Conservation (phyloP, 1,284 basidiomycete species). For the Ceratobasidium sp. region DNA sequence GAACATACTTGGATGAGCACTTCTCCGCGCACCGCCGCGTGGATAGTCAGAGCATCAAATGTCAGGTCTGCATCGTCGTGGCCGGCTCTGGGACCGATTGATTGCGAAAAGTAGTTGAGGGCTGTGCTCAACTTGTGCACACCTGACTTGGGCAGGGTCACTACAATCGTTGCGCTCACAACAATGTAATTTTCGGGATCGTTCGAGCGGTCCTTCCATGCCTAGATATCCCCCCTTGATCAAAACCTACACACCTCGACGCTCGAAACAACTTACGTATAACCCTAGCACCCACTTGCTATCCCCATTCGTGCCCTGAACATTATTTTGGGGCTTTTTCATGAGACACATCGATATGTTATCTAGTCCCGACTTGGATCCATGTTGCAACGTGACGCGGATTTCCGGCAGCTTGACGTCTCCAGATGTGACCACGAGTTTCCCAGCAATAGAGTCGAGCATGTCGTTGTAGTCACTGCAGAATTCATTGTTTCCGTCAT, state of each 20-base stretch:
- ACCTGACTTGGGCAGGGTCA: not conserved
- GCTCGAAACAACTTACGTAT: not conserved
- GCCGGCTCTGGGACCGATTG: not conserved
- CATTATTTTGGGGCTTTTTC: not conserved
- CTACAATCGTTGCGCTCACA: not conserved
- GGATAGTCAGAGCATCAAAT: not conserved
- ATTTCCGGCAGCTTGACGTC: slow-evolving; percentile 6
- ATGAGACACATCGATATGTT: slow-evolving; percentile 9
- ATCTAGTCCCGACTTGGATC: not conserved
- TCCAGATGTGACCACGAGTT: not conserved
- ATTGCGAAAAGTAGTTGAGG: slow-evolving; percentile 2
- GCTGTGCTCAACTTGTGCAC: not conserved
- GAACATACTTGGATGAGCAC: not conserved
- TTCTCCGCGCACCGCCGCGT: not conserved
- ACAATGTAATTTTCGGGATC: not conserved
- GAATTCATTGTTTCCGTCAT: not conserved
- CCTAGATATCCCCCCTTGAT: not conserved
- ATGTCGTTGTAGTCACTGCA: not conserved
- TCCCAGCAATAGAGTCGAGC: not conserved
- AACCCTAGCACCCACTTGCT: not conserved
- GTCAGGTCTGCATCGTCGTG: not conserved
- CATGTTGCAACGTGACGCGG: not conserved
- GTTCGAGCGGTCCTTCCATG: not conserved
- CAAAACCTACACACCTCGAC: not conserved
- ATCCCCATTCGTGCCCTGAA: not conserved